Percentiles rank a stretch among this genome's conserved stretches.
Conservation (phyloP, 805 yeast genomes). For the Wickerhamiella galacta region DNA sequence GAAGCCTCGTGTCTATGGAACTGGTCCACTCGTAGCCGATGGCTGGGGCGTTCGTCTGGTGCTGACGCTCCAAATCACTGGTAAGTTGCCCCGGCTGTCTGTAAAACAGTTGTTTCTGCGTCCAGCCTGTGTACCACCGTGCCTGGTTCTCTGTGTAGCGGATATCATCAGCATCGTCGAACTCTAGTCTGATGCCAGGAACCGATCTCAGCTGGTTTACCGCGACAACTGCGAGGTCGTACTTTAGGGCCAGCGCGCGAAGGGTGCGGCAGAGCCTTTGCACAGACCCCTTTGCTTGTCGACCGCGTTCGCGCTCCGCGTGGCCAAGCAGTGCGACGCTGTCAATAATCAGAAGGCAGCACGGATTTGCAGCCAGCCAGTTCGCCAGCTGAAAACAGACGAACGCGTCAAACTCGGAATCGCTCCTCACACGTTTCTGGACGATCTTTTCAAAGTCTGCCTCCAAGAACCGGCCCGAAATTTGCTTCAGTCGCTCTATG, state of each 20-base stretch:
- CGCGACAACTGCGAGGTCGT: conserved; percentile 29
- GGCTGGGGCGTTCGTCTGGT: conserved; percentile 28
- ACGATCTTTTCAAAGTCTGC: conserved; percentile 17
- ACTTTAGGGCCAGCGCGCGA: neutral
- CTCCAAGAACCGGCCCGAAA: conserved; percentile 2
- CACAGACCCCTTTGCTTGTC: no score
- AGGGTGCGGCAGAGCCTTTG: neutral
- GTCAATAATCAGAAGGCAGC: conserved; percentile 53
- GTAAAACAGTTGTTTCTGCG: conserved; percentile 14
- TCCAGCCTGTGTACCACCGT: conserved; percentile 69
- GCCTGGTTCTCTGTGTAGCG: conserved; percentile 44
- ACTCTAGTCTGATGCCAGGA: conserved; percentile 19
- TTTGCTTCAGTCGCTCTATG: conserved; percentile 36
- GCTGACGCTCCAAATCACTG: neutral
- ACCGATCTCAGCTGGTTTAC: conserved; percentile 69
- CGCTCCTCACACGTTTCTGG: neutral
- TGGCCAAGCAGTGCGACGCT: conserved; percentile 38
- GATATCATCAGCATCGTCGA: conserved; percentile 21
- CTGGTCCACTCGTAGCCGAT: conserved; percentile 42
- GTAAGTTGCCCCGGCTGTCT: neutral
- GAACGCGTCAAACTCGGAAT: neutral
- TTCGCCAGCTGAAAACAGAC: neutral
- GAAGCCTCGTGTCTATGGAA: conserved; percentile 32
- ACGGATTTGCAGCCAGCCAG: conserved; percentile 16
- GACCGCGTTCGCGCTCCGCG: conserved; percentile 1